phyloP scores from a whole-genome alignment of 345 rosid species.

The Eucalyptus rudis region DNA sequence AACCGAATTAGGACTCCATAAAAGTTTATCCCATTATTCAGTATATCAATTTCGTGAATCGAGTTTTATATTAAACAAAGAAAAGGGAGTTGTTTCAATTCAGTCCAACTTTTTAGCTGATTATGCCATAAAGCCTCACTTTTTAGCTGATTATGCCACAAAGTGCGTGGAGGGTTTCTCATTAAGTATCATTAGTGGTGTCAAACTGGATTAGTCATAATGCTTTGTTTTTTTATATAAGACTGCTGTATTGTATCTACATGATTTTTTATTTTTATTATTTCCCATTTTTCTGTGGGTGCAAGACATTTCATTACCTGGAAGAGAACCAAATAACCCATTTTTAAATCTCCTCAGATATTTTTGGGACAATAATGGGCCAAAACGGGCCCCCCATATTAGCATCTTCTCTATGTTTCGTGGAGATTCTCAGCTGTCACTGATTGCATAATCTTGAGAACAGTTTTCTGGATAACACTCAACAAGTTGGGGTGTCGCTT shows the following conservation, averaged over 20 bases:
- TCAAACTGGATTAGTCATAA: not conserved
- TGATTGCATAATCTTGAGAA: not conserved
- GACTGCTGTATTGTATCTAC: not conserved
- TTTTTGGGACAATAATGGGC: not conserved
- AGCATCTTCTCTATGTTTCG: not conserved
- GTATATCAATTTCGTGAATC: accelerated
- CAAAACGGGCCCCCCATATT: not conserved
- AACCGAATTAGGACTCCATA: accelerated
- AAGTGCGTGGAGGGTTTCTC: not conserved
- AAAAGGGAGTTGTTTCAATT: not conserved
- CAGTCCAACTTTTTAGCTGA: not conserved
- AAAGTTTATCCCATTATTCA: not conserved
- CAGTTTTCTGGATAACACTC: not conserved
- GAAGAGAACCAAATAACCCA: not conserved
- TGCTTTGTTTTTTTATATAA: too few relatives aligned
- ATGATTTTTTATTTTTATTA: not conserved
- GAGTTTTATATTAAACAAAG: not conserved
- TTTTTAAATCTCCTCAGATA: not conserved
- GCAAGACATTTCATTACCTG: not conserved
- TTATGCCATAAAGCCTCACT: not conserved
- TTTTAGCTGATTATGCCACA: not conserved
- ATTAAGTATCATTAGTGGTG: not conserved
- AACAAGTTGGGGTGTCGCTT: not conserved
- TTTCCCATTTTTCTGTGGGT: not conserved
- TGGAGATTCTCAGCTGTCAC: not conserved